A percentile compares a stretch with the other conserved stretches of the same genome.
Conservation (phyloP, 140 eudicot genomes). For the Anethum foeniculum region DNA sequence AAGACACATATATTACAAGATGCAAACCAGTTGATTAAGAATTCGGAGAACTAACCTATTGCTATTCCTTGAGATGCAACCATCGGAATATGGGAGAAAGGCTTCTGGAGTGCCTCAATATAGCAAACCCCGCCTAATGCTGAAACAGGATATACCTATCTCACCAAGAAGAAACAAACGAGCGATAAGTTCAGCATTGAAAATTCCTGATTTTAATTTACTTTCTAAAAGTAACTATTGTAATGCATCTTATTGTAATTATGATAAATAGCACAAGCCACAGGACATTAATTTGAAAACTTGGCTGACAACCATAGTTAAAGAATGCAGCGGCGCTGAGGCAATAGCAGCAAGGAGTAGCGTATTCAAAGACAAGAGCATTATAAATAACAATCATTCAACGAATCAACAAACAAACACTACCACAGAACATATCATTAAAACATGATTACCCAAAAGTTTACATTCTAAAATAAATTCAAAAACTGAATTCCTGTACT, state of each 20-base stretch:
- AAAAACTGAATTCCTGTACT: background rate
- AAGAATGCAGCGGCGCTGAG: background rate
- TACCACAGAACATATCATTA: background rate
- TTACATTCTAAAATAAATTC: background rate
- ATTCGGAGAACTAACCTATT: constrained; percentile 36
- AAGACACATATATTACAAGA: background rate
- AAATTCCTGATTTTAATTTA: background rate
- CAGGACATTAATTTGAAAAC: background rate
- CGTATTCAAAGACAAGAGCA: background rate
- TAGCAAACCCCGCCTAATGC: constrained; percentile 65
- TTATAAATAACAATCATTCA: background rate
- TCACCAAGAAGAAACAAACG: constrained; percentile 4
- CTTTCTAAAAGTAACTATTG: no score
- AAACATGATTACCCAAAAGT: background rate
- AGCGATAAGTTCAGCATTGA: background rate
- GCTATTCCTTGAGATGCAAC: constrained; percentile 91
- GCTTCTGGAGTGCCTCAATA: constrained; percentile 63
- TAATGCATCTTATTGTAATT: background rate
- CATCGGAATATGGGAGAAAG: constrained; percentile 73
- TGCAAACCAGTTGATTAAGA: background rate
- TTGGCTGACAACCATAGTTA: background rate
- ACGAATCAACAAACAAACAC: background rate
- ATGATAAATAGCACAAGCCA: background rate
- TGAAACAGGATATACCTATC: constrained; percentile 76
- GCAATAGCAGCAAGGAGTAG: background rate